phyloP scores from a whole-genome alignment of 306 rosid species.

The Castanea sativa region DNA sequence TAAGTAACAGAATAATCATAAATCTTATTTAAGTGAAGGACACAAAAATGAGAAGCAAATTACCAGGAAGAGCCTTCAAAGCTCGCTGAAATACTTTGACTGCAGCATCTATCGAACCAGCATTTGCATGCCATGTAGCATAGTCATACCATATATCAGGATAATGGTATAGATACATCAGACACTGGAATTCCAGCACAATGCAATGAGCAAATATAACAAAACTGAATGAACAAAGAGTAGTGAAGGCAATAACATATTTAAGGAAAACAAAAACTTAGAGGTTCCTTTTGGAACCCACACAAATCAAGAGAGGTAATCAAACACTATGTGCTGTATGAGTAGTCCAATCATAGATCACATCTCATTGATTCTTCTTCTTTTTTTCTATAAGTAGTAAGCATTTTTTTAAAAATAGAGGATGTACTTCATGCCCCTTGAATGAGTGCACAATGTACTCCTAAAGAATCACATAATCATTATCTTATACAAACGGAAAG shows the following conservation, averaged over 20 bases:
- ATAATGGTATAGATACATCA: conserved; percentile 94
- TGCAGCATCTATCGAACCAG: conserved; percentile 90
- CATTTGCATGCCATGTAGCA: conserved; percentile 94
- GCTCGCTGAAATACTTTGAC: conserved; percentile 94
- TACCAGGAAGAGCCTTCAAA: conserved; percentile 94
- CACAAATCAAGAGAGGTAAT: not conserved
- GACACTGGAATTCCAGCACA: conserved; percentile 65
- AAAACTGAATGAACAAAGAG: not conserved
- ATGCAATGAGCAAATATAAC: conserved; percentile 31
- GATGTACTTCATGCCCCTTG: no score
- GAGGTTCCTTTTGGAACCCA: not conserved
- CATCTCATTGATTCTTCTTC: no score
- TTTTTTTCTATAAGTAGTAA: no score
- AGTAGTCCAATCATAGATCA: not conserved
- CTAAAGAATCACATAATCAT: no score
- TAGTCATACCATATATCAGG: conserved; percentile 96
- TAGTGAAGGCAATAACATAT: conserved; percentile 5
- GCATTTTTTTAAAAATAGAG: no score
- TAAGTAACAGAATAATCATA: not conserved
- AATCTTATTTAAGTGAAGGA: conserved; percentile 12
- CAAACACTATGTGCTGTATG: not conserved
- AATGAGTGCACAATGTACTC: no score
- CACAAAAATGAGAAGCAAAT: conserved; percentile 21
- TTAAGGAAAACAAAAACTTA: not conserved
- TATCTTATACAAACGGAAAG: no score